These are phyloP conservation scores for Candida neerlandica DNA, from an alignment of 1,139 yeast genomes.

Conservation along the genomic window DNA sequence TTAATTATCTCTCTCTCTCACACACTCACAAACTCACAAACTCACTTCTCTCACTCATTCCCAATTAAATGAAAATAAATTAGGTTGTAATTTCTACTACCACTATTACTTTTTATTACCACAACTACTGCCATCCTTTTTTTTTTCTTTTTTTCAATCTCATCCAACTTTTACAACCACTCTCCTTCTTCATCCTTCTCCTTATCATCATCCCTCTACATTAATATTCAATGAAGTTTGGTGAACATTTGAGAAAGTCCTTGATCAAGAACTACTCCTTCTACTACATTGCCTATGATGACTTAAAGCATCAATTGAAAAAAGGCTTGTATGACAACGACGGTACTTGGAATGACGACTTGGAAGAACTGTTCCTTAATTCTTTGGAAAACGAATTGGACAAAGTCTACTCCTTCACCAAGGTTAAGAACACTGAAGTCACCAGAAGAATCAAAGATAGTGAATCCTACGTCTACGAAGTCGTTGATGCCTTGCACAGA, in stretches of 20 bases:
- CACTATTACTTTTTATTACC: too few species aligned
- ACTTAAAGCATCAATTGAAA: constrained; percentile 77
- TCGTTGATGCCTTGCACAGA: constrained; percentile 47
- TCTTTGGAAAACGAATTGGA: constrained; percentile 80
- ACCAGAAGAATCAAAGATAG: constrained; percentile 79
- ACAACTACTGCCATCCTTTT: background rate
- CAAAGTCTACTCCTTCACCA: constrained; percentile 88
- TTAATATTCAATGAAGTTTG: constrained; percentile 62
- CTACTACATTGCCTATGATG: constrained; percentile 90
- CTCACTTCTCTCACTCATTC: too few species aligned
- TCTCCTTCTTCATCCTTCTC: background rate
- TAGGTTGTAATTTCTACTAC: background rate
- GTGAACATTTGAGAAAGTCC: constrained; percentile 73
- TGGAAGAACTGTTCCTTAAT: constrained; percentile 80
- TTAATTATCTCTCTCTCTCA: too few species aligned
- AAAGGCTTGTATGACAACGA: constrained; percentile 60
- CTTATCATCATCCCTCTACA: background rate
- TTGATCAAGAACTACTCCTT: constrained; percentile 82
- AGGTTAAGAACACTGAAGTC: constrained; percentile 83
- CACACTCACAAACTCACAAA: too few species aligned
- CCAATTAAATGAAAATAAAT: background rate
- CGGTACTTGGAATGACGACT: constrained; percentile 66
- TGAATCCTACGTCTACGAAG: constrained; percentile 66
- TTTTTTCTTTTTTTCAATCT: background rate
- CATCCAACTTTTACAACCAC: background rate